Evolutionary conservation across 805 yeast species (phyloP).

Genomic region (Peterozyma xylosa): DNA sequence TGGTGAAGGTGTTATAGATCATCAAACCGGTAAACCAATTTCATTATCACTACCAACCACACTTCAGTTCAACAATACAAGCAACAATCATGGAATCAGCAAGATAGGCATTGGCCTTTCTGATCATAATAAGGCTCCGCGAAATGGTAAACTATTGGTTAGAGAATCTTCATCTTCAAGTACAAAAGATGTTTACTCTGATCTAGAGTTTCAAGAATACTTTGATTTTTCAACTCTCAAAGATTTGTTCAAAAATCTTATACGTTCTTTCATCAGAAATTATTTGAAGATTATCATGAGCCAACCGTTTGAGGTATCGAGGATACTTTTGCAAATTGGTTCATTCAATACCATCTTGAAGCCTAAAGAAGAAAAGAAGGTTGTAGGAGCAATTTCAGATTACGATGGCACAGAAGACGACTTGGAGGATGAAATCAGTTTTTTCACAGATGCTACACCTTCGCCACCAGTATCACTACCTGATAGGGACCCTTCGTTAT

Average conservation of each 20-base stretch:
- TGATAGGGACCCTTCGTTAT: not conserved
- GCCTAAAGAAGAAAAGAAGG: not conserved
- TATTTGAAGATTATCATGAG: conserved; percentile 63
- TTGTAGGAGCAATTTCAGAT: conserved; percentile 7
- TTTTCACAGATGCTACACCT: conserved; percentile 23
- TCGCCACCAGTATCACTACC: not conserved
- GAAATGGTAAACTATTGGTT: conserved; percentile 11
- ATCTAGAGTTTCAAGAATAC: conserved; percentile 60
- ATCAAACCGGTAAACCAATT: conserved; percentile 23
- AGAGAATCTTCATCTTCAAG: conserved; percentile 11
- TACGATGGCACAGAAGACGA: conserved; percentile 18
- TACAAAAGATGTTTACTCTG: conserved; percentile 36
- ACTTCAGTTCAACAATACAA: conserved; percentile 7
- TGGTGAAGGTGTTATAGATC: conserved; percentile 25
- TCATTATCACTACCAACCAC: conserved; percentile 23
- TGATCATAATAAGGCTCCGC: conserved; percentile 2
- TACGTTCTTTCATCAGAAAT: conserved; percentile 55
- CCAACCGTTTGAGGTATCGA: conserved; percentile 85
- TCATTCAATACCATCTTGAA: conserved; percentile 30
- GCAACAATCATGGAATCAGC: not conserved
- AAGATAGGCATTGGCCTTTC: conserved; percentile 4
- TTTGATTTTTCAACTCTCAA: conserved; percentile 51
- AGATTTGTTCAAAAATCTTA: conserved; percentile 48
- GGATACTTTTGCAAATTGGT: conserved; percentile 77
- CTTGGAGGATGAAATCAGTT: conserved; percentile 36